Base-by-base conservation (phyloP, 305 asterid species). In the Petunia hybrid region DNA sequence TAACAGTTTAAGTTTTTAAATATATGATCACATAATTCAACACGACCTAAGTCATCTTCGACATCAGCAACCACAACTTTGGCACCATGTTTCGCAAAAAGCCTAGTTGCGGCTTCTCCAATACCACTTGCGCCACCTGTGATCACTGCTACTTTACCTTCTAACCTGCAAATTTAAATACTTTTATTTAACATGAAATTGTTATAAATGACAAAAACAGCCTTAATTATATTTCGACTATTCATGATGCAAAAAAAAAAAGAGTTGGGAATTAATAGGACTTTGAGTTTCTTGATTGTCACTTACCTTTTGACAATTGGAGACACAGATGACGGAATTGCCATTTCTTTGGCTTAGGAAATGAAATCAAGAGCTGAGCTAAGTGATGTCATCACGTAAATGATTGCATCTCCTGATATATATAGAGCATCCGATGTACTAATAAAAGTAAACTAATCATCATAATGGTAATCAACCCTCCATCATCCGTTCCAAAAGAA, bases 121-220 rank as follows among this genome's bases (percentile, higher is more conserved):
- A 76, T 76, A 6, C 80, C 80, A 59, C 80, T 76, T 2, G 67
- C 80, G 7, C 80, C 80, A 0, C 80, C 80, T 36, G 80, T 76
- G 46, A 76, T 76, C 53, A 76, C 64, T 40, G 80, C 80, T 14
- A 76, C 80, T 55, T 76, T 76, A 22, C 80, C 80, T 76, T 59
- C 80, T 39, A 76, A 59, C 67, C 67, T 76, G 67, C 55, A 76
- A 38, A 76, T 39, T 3, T 13, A 35, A 1, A 53, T 74, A 0
- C 12, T 31, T 48, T 45, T 48, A 35, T 31, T 36, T 51, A 53
- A 74, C n/a, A 51, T 74, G 36, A 59, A 0, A 51, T 74, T 1
- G 6, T n/a, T 6, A 7, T 45, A n/a, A n/a, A n/a, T n/a, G n/a
- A n/a, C n/a, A n/a, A n/a, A n/a, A n/a, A n/a, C n/a, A n/a, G n/a